Percentiles rank a stretch among this genome's conserved stretches.
Evolutionary conservation across 257 asterid genomes (phyloP).

Genomic region (Prunella vulgaris): DNA sequence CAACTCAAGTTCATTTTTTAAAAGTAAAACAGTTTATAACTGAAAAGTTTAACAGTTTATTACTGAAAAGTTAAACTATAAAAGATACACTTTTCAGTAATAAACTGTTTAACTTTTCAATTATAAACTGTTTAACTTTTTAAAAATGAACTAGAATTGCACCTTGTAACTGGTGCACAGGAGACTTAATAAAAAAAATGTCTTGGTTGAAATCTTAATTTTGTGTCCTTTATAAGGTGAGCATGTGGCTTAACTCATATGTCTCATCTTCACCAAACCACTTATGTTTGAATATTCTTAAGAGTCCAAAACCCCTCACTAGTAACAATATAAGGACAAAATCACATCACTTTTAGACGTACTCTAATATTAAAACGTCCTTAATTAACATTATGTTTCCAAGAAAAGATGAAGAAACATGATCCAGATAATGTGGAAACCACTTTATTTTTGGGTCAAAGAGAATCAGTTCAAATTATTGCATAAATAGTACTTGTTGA

Average conservation of each 20-base stretch:
- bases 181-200: no score
- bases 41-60: no score
- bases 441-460: slow-evolving; percentile 13
- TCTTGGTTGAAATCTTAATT: no score
- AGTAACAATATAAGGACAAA: not conserved
- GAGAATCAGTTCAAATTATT: slow-evolving; percentile 22
- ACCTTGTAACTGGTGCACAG: no score
- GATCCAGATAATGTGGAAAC: slow-evolving; percentile 33
- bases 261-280: slow-evolving; percentile 62
- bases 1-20: no score
- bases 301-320: slow-evolving; percentile 26
- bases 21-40: no score
- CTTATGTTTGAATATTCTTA: slow-evolving; percentile 34
- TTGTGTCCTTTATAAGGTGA: slow-evolving; percentile 34
- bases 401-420: slow-evolving; percentile 28
- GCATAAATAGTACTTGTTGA: not conserved
- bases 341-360: not conserved
- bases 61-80: no score
- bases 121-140: no score
- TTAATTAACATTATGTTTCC: not conserved
- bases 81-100: no score
- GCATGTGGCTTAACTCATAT: slow-evolving; percentile 47
- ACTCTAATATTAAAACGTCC: not conserved
- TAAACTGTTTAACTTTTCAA: no score
- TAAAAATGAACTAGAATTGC: no score